Evolutionary conservation across 768 basidiomycete species (phyloP).

Genomic region (Boletus pseudo-olivaceus): DNA sequence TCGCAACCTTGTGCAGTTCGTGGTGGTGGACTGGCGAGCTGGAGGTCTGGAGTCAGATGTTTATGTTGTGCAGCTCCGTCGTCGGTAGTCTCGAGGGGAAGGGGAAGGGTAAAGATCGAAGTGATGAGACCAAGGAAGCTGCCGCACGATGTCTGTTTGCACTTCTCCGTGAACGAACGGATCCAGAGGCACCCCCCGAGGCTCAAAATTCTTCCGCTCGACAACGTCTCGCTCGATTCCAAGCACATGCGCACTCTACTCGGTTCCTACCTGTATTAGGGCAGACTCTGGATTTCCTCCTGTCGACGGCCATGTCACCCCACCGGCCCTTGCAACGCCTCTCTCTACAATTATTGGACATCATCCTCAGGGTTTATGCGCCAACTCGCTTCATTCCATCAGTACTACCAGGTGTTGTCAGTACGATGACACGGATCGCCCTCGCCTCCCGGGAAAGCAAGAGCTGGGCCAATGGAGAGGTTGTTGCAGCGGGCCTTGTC

Average conservation of each 20-base stretch:
- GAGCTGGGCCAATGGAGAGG: slow-evolving; percentile 72
- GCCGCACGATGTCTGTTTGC: slow-evolving; percentile 64
- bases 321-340: slow-evolving; percentile 58
- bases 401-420: slow-evolving; percentile 81
- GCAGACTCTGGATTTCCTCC: slow-evolving; percentile 74
- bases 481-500: slow-evolving; percentile 53
- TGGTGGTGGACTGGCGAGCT: slow-evolving; percentile 86
- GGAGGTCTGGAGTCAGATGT: slow-evolving; percentile 79
- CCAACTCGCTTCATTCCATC: slow-evolving; percentile 56
- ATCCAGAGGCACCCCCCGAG: slow-evolving; percentile 39
- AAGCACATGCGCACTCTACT: slow-evolving; percentile 37
- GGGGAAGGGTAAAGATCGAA: slow-evolving; percentile 62
- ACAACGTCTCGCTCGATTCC: slow-evolving; percentile 39
- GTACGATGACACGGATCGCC: slow-evolving; percentile 68
- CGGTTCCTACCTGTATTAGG: slow-evolving; percentile 77
- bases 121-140: slow-evolving; percentile 81
- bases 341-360: slow-evolving; percentile 55
- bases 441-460: slow-evolving; percentile 51
- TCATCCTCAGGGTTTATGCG: slow-evolving; percentile 49
- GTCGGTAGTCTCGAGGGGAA: slow-evolving; percentile 63
- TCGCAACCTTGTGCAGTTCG: slow-evolving; percentile 57
- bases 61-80: slow-evolving; percentile 68
- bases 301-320: slow-evolving; percentile 53
- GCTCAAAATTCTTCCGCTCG: slow-evolving; percentile 9
- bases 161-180: slow-evolving; percentile 53